Evolutionary conservation across 805 yeast genomes (phyloP).

Genomic region (Tetrapisispora fleetii): DNA sequence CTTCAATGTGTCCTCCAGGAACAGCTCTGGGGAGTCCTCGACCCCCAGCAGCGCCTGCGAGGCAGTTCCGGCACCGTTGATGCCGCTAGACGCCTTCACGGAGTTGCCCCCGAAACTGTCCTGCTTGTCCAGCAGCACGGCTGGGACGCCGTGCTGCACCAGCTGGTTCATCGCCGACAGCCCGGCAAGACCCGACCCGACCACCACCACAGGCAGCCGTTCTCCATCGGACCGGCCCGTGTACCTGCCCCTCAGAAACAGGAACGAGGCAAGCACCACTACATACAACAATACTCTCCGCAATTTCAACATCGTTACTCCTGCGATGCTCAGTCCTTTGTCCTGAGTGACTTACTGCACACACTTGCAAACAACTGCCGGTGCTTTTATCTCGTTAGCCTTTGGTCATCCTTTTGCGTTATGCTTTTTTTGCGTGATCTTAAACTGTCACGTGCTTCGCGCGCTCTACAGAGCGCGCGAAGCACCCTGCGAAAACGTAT

Average conservation of each 20-base stretch:
- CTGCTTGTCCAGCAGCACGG: conserved; percentile 41
- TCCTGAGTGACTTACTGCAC: no score
- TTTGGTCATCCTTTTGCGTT: no score
- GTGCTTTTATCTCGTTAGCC: no score
- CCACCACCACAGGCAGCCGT: conserved; percentile 32
- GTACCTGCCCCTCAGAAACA: neutral
- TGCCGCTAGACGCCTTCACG: conserved; percentile 52
- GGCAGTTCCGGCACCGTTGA: conserved; percentile 59
- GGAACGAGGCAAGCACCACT: neutral
- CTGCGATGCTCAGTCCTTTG: no score
- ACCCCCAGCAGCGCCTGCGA: conserved; percentile 44
- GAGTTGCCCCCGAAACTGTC: conserved; percentile 48
- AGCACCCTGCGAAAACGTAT: no score
- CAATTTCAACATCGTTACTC: neutral
- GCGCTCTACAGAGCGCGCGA: no score
- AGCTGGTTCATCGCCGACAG: conserved; percentile 36
- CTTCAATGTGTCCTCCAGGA: conserved; percentile 54
- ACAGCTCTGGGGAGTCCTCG: conserved; percentile 47
- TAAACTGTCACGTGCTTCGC: no score
- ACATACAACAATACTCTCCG: neutral
- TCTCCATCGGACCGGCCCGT: neutral
- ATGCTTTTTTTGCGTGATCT: no score
- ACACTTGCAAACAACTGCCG: no score
- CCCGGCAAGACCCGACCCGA: conserved; percentile 53
- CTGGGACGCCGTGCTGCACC: conserved; percentile 32